These are phyloP conservation scores for Acanthochlamys bracteata DNA, from an alignment of 106 monocot genomes.

Conservation along the genomic window DNA sequence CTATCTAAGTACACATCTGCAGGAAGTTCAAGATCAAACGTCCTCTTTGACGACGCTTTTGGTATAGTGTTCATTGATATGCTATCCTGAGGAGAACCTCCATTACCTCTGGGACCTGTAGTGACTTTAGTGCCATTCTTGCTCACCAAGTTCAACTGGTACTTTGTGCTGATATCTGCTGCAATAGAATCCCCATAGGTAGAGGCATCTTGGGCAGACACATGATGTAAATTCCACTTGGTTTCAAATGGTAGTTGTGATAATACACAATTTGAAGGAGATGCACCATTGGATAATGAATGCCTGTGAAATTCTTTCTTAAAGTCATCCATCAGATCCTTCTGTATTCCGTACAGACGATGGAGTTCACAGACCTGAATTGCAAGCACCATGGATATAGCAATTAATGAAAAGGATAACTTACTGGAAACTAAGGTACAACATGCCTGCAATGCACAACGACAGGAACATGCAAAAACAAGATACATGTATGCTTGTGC, in stretches of 20 bases:
- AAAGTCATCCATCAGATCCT: constrained; percentile 33
- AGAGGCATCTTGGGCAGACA: background rate
- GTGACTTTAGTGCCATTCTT: constrained; percentile 7
- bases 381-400: background rate
- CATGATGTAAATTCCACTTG: constrained; percentile 6
- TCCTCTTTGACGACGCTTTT: constrained; percentile 17
- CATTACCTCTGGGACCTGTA: constrained; percentile 18
- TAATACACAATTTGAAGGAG: constrained; percentile 11
- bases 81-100: constrained; percentile 5
- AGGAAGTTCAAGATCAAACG: constrained; percentile 53
- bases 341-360: constrained; percentile 37
- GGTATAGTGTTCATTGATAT: background rate
- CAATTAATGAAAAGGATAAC: background rate
- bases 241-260: constrained; percentile 9
- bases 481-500: no score
- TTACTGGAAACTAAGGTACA: background rate
- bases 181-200: constrained; percentile 5
- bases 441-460: background rate
- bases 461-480: background rate
- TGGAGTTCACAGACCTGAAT: constrained; percentile 56
- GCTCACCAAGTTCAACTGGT: constrained; percentile 19
- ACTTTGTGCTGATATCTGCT: constrained; percentile 6
- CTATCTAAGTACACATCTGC: constrained; percentile 37
- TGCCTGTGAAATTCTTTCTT: constrained; percentile 4
- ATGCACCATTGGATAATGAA: constrained; percentile 9